Evolutionary conservation across 2,329 filamentous ascomycete genomes (phyloP).

Genomic region (Colletotrichum sp.): DNA sequence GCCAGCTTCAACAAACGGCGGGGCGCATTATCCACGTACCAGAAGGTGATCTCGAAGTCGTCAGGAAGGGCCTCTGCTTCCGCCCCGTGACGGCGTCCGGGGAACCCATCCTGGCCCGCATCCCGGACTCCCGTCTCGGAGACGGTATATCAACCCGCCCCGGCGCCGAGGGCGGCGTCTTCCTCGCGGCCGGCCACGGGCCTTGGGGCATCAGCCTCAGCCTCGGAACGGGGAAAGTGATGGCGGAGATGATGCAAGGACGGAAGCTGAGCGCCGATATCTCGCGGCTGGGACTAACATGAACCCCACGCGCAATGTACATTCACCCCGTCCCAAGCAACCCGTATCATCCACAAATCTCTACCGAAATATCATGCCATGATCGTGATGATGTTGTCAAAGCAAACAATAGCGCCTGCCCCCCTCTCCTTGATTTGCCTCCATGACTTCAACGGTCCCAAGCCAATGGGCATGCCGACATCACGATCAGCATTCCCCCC

Average conservation of each 20-base stretch:
- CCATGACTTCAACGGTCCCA: not conserved
- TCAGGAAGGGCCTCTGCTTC: slow-evolving; percentile 74
- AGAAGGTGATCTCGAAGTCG: slow-evolving; percentile 61
- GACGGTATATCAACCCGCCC: slow-evolving; percentile 44
- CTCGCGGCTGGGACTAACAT: slow-evolving; percentile 42
- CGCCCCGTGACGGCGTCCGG: slow-evolving; percentile 71
- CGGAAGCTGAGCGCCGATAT: slow-evolving; percentile 64
- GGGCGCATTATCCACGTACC: slow-evolving; percentile 50
- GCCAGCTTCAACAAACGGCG: slow-evolving; percentile 54
- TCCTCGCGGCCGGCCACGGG: slow-evolving; percentile 74
- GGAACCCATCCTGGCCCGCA: slow-evolving; percentile 64
- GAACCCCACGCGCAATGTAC: not conserved
- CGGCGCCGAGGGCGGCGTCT: slow-evolving; percentile 65
- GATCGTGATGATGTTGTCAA: not conserved
- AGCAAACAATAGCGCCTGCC: not conserved
- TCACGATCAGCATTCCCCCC: not conserved
- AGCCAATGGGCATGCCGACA: not conserved
- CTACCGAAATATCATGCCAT: not conserved
- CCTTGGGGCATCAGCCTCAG: slow-evolving; percentile 74
- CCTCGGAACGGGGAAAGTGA: slow-evolving; percentile 72
- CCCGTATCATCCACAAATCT: not conserved
- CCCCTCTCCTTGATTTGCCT: not conserved
- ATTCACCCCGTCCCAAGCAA: not conserved
- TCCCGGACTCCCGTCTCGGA: slow-evolving; percentile 63
- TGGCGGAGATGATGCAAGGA: slow-evolving; percentile 73